Percentiles rank a stretch among this genome's conserved stretches.
Evolutionary conservation across 2,329 filamentous ascomycete genomes (phyloP).

Genomic region (Beauveria rudraprayagi): DNA sequence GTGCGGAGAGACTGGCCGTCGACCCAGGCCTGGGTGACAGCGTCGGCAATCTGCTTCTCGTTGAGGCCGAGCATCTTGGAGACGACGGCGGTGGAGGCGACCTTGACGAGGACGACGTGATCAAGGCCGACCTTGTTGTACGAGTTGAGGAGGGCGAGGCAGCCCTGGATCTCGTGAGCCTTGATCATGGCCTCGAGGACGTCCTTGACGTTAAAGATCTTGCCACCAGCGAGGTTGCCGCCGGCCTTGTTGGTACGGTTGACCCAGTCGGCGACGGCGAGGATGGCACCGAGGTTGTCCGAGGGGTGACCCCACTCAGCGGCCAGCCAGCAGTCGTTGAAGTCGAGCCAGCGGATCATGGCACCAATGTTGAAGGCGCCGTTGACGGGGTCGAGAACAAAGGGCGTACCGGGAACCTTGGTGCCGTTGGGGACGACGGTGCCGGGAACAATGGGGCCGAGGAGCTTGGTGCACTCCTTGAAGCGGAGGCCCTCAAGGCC

Average conservation of each 20-base stretch:
- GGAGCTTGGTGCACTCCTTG: conserved; percentile 89
- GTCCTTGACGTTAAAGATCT: conserved; percentile 81
- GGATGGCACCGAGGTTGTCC: conserved; percentile 94
- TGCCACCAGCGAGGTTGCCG: conserved; percentile 76
- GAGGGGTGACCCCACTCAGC: conserved; percentile 99
- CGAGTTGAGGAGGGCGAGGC: conserved; percentile 92
- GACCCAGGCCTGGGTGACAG: conserved; percentile 94
- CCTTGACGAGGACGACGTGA: conserved; percentile 97
- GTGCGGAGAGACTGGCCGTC: conserved; percentile 94
- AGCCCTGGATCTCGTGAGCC: conserved; percentile 98
- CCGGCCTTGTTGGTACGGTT: conserved; percentile 76
- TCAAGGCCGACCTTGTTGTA: conserved; percentile 98
- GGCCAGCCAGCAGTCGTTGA: conserved; percentile 99
- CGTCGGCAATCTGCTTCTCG: conserved; percentile 88
- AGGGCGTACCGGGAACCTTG: conserved; percentile 83
- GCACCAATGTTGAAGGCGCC: conserved; percentile 98
- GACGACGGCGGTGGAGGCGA: conserved; percentile 88
- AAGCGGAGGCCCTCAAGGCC: conserved; percentile 93
- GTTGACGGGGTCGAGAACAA: conserved; percentile 90
- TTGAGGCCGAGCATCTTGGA: conserved; percentile 88
- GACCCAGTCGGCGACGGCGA: conserved; percentile 95
- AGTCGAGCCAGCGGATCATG: conserved; percentile 98
- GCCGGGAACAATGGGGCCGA: conserved; percentile 85
- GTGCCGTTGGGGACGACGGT: conserved; percentile 88
- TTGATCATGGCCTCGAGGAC: conserved; percentile 98